Percentiles rank a stretch among this genome's conserved stretches.
Conservation (phyloP, 2,329 filamentous ascomycete genomes). For the Ambrosiella beaveri region DNA sequence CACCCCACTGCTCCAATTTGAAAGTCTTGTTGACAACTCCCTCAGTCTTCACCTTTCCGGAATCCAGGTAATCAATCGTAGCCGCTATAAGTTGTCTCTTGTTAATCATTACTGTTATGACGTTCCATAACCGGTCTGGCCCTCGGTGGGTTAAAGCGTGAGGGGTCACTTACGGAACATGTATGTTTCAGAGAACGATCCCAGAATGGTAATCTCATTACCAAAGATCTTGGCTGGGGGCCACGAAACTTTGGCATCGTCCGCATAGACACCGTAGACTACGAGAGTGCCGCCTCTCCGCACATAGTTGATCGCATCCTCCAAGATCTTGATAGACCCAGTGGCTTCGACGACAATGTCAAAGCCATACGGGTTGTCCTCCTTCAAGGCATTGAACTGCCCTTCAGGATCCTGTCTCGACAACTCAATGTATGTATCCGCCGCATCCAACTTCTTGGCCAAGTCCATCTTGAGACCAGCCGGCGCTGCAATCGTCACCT, state of each 20-base stretch:
- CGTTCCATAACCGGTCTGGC: neutral
- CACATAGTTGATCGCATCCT: constrained; percentile 54
- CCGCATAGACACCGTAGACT: constrained; percentile 54
- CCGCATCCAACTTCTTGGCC: constrained; percentile 38
- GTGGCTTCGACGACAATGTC: constrained; percentile 57
- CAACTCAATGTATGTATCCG: constrained; percentile 36
- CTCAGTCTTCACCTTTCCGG: constrained; percentile 42
- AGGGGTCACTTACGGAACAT: constrained; percentile 39
- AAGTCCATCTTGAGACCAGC: constrained; percentile 54
- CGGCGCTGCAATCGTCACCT: constrained; percentile 52
- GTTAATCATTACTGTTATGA: neutral
- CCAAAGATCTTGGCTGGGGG: constrained; percentile 54
- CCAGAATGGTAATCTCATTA: constrained; percentile 53
- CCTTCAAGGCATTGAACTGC: constrained; percentile 45
- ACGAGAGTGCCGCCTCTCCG: constrained; percentile 54
- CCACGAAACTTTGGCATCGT: constrained; percentile 45
- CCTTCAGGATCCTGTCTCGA: constrained; percentile 35
- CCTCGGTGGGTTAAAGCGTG: too few relatives aligned
- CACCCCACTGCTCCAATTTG: constrained; percentile 54
- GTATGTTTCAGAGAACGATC: constrained; percentile 56
- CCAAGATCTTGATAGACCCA: constrained; percentile 49
- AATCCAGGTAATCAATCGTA: constrained; percentile 36
- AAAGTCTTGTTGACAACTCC: constrained; percentile 60
- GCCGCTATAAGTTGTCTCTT: constrained; percentile 19
- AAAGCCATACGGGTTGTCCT: constrained; percentile 53